These are phyloP conservation scores for Vishniacozyma victoriae DNA, from an alignment of 768 basidiomycete species.

Conservation along the genomic window DNA sequence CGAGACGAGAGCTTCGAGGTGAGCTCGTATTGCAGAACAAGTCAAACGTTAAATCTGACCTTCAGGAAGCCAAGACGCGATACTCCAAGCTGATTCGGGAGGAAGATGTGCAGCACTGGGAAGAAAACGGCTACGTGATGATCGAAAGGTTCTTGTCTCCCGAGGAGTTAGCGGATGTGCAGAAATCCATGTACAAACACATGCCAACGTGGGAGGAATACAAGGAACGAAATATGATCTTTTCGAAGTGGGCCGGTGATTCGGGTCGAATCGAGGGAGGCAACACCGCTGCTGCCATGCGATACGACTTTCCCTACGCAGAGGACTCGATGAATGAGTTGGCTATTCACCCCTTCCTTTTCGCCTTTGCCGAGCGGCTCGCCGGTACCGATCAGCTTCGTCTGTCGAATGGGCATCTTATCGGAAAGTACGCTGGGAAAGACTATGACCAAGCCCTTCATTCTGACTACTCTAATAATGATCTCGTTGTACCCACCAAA, in stretches of 20 bases:
- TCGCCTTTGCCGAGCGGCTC: conserved; percentile 11
- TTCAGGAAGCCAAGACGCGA: conserved; percentile 5
- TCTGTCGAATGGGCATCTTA: background rate
- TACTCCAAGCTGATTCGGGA: conserved; percentile 2
- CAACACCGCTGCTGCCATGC: background rate
- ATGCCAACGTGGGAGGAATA: conserved; percentile 9
- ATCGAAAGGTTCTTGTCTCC: conserved; percentile 7
- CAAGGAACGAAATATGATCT: background rate
- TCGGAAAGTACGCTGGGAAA: conserved; percentile 10
- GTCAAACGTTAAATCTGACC: background rate
- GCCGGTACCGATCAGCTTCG: background rate
- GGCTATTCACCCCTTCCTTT: conserved; percentile 5
- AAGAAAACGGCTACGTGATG: conserved; percentile 9
- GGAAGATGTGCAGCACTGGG: conserved; percentile 6
- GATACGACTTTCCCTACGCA: conserved; percentile 10
- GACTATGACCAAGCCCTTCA: conserved; percentile 8
- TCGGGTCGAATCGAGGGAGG: background rate
- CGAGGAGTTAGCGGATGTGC: conserved; percentile 4
- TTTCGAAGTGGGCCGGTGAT: background rate
- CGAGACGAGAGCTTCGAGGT: background rate
- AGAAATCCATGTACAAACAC: background rate
- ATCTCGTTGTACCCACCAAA: conserved; percentile 1
- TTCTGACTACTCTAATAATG: conserved; percentile 7
- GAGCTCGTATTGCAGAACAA: too few relatives aligned
- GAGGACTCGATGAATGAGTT: conserved; percentile 1